Evolutionary conservation across 1,284 basidiomycete genomes (phyloP), one percentile per base, ranked within the genome.

Genomic region (Sporisorium graminicola): DNA sequence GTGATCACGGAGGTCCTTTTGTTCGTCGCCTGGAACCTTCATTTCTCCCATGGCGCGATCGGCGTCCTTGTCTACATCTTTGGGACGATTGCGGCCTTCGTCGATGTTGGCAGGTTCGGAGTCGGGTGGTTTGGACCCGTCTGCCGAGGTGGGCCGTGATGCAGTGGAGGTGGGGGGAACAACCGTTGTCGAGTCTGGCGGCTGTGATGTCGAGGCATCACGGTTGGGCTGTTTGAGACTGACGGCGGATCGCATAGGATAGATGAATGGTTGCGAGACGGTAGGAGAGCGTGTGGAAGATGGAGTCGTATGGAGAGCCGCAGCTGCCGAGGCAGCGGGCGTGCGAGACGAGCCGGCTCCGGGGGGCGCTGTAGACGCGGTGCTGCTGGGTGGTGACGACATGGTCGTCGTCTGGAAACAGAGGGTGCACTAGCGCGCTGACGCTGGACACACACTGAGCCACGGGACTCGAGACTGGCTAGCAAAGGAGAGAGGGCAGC

Each of bases 211-310:
- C 27, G 51, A 46, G 13, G 42, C 65, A 12, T 65, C 74, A 22
- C 51, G 46, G 4, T 57, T 44, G 1, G 71, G 61, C 52, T 71
- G 80, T 55, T 81, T 79, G 22, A 82, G 65, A n/a, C 78, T 76
- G 44, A 82, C 79, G n/a, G 80, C 81, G 7, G 74, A 76, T 10
- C 73, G 57, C 61, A 82, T 82, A 0, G 81, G 81, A 47, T 81
- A 82, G 59, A 82, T 82, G 71, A 82, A 82, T 16, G 79, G 74
- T 42, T 78, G 73, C 16, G 31, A 69, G 35, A 59, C 62, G 40
- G 65, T 62, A n/a, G 74, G 74, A 20, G 74, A 72, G 18, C 65
- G 58, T 40, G 47, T 51, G 2, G 20, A 57, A n/a, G 70, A 64
- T 2, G 70, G 70, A 7, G 65, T 52, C 14, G 62, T 35, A 18